These are phyloP conservation scores for Lycium barbarum DNA, from an alignment of 257 asterid genomes.

Conservation along the genomic window DNA sequence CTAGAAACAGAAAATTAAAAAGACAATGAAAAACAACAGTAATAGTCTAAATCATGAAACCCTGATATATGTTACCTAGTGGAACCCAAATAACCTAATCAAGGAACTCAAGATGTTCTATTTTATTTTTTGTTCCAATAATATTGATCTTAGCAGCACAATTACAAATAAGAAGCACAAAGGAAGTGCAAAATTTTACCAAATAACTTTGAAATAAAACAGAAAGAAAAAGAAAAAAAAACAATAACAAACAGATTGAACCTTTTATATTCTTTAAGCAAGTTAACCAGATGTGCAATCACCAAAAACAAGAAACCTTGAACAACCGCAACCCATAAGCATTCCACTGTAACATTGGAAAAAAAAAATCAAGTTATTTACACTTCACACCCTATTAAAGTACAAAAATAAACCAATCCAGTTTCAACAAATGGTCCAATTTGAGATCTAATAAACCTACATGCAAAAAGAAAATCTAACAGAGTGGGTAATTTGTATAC, in stretches of 20 bases:
- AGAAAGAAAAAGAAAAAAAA: constrained; percentile 5
- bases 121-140: background rate
- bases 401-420: background rate
- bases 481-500: too few relatives aligned
- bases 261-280: background rate
- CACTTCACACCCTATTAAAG: too few relatives aligned
- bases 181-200: background rate
- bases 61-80: background rate
- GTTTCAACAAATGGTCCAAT: constrained; percentile 19
- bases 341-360: constrained; percentile 31
- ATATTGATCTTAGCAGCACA: constrained; percentile 26
- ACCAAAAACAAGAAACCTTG: constrained; percentile 29
- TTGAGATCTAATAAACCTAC: constrained; percentile 31
- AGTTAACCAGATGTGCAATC: constrained; percentile 34
- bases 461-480: constrained; percentile 24
- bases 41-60: constrained; percentile 9
- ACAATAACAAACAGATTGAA: constrained; percentile 22
- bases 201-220: constrained; percentile 23
- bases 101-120: background rate
- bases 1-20: background rate
- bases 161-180: constrained; percentile 2
- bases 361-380: background rate
- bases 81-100: background rate
- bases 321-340: constrained; percentile 31
- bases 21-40: background rate